phyloP scores from a whole-genome alignment of 108 stramenopile genomes.

The Hondaea fermentalgiana region DNA sequence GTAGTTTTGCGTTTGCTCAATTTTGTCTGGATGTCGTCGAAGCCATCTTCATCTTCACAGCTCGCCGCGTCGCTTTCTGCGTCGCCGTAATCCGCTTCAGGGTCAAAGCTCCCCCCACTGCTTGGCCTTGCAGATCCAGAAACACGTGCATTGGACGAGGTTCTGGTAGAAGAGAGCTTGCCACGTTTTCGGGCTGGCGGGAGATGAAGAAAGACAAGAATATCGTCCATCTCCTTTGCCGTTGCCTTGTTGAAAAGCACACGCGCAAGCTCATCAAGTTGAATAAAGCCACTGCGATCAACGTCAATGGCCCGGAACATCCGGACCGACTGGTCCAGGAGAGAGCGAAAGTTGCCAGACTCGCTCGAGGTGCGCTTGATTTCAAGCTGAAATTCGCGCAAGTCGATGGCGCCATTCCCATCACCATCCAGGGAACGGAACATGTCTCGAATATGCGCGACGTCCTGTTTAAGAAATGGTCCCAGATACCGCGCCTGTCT shows the following conservation, averaged over 20 bases:
- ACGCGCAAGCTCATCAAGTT: background rate
- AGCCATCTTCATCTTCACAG: background rate
- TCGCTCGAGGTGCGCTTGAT: background rate
- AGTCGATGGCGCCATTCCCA: background rate
- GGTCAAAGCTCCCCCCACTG: too few species aligned
- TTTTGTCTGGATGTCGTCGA: background rate
- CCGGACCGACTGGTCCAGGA: background rate
- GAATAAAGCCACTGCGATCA: background rate
- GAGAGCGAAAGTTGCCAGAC: background rate
- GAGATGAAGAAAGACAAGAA: slow-evolving; percentile 8
- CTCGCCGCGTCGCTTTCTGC: background rate
- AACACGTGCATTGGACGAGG: too few species aligned
- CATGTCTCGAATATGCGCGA: background rate
- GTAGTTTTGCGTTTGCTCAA: background rate
- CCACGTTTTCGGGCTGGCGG: background rate
- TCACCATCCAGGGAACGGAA: background rate
- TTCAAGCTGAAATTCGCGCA: background rate
- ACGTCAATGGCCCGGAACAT: background rate
- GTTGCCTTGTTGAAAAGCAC: background rate
- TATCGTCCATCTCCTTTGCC: slow-evolving; percentile 1
- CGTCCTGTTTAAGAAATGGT: background rate
- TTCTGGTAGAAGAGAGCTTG: background rate
- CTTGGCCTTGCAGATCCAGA: too few species aligned
- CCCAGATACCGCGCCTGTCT: background rate
- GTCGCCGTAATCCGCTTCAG: too few species aligned